Evolutionary conservation across 805 yeast species (phyloP), one percentile per base, ranked within the genome.

Genomic region (Phaffomyces thermotolerans): DNA sequence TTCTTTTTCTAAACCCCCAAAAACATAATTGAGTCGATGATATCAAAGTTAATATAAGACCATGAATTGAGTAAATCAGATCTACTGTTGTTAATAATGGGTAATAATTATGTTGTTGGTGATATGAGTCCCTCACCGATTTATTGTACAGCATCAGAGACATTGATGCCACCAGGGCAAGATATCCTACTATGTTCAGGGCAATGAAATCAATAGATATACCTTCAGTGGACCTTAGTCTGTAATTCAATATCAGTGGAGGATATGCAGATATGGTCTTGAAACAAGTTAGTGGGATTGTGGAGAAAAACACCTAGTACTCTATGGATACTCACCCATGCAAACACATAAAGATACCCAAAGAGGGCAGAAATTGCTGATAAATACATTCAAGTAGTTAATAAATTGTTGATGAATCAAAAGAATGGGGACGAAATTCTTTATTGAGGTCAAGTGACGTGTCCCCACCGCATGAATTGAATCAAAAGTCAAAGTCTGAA

Each of bases 251-350:
- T 8, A 65, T 34, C 7, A 76, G 42, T 2, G 76, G 71, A 4
- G 80, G 78, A 47, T 76, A 76, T 57, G 71, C 71, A 2, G 80
- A 72, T 1, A 73, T 43, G 14, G 78, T 65, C 75, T 68, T 23
- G 17, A 20, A 20, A 20, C 22, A 5, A 20, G 22, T 20, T 20
- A 20, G 22, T 20, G 5, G 5, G 5, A 20, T 5, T 20, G 22
- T 20, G 5, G 22, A 20, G 5, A 20, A 20, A 20, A 20, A 20
- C 22, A 20, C 4, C 22, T n/a, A 20, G 5, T 20, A 20, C 22
- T 20, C 22, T 20, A 20, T 20, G 22, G 10, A 34, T 7, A 54
- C 61, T 4, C 47, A 57, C 62, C 74, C 74, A 69, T 39, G 68
- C 66, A 5, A 58, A 30, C 3, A 68, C 71, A 49, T 68, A 68